phyloP scores from a whole-genome alignment of 495 filamentous ascomycete species.

The Penicillium simplicissimum region DNA sequence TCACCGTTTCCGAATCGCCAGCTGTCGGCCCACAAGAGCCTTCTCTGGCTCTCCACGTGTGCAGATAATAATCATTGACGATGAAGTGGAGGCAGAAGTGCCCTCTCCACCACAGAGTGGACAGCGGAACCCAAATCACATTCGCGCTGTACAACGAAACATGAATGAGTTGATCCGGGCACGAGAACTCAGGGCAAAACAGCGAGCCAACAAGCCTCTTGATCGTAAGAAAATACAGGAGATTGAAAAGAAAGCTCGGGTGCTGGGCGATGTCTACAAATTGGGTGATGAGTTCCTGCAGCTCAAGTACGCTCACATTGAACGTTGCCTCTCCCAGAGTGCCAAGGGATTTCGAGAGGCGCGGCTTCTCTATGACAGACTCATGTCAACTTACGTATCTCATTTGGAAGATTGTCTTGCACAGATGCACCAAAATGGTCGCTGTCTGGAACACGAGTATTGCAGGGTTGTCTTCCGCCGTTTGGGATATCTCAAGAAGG shows the following conservation, averaged over 20 bases:
- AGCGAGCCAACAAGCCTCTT: background rate
- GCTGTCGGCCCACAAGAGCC: background rate
- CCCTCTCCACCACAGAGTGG: background rate
- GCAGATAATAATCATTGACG: conserved; percentile 15
- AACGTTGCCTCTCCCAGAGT: background rate
- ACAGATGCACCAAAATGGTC: background rate
- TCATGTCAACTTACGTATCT: conserved; percentile 4
- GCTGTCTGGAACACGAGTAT: conserved; percentile 20
- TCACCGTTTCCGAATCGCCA: background rate
- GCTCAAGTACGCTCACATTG: conserved; percentile 8
- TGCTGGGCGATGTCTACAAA: background rate
- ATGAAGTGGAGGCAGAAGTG: conserved; percentile 12
- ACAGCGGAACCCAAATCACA: background rate
- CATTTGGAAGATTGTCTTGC: conserved; percentile 5
- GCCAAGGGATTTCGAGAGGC: background rate
- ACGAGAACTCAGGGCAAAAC: conserved; percentile 7
- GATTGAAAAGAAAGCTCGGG: conserved; percentile 4
- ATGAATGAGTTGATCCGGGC: conserved; percentile 11
- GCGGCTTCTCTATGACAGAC: background rate
- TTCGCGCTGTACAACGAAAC: background rate
- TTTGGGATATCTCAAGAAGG: background rate
- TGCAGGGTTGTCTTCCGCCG: conserved; percentile 16
- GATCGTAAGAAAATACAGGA: conserved; percentile 7
- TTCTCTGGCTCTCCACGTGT: conserved; percentile 12
- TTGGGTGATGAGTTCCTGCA: conserved; percentile 4